Evolutionary conservation across 768 basidiomycete species (phyloP), one percentile per base, ranked within the genome.

Genomic region (Cystofilobasidium capitatum): DNA sequence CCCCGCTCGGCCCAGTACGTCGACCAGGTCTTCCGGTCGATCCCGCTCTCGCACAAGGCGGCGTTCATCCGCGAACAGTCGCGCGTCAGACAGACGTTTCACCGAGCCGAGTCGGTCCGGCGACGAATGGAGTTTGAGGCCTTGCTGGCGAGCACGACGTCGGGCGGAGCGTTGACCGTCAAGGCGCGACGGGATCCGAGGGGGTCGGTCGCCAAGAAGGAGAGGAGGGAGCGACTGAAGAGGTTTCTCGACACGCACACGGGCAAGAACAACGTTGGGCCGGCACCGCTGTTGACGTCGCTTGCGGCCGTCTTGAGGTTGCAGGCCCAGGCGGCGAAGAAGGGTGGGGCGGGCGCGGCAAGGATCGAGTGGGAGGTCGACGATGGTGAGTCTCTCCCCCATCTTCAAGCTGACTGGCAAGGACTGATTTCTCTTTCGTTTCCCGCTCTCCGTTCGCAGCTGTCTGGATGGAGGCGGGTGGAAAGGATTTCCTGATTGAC

Each of bases 401-500:
- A 20, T 47, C n/a, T 51, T 24, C 14, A 22, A 9, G 49, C 10
- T 22, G 12, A 10, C 14, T 8, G 24, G 26, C 24, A 24, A 51
- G 49, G 59, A n/a, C 13, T 17, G 35, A 44, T 61, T 14, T 17
- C 29, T 44, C 26, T 42, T 33, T 49, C 29, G 1, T 31, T 9
- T 55, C 26, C 26, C 13, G 26, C 31, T 65, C 37, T n/a, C n/a
- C n/a, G n/a, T 12, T 47, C 24, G 4, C 40, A 69, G 68, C 68
- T 47, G 68, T 69, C 47, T 69, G 68, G 68, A 69, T 69, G 68
- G 68, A 69, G 45, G 62, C 62, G n/a, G 62, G 68, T 31, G 68
- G 68, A 7, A 64, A 64, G n/a, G 68, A 69, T 31, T 69, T 69
- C 40, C 64, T 69, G 68, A 55, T 64, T 29, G 68, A 69, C n/a